Base-by-base conservation (phyloP, 1,284 basidiomycete species). In the Sporisorium scitamineum region DNA sequence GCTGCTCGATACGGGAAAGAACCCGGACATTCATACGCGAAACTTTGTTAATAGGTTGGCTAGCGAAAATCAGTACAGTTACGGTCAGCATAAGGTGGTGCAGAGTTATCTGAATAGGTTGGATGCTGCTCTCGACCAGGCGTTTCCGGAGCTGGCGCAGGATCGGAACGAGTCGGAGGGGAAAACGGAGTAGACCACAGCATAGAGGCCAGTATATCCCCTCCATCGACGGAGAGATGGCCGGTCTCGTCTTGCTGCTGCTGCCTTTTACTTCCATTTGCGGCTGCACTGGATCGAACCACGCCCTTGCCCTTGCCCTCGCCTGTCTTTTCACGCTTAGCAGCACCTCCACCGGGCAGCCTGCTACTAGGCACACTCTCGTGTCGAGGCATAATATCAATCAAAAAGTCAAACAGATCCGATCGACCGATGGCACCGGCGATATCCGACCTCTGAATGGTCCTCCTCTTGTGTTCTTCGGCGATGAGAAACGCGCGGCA, bases 361-460 rank as follows among this genome's bases (percentile, higher is more conserved):
- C 70, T 58, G 47, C 75, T 77, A 13, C 63, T 63, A 5, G 70
- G 76, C 13, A 81, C 70, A 53, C 77, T 80, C 55, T 82, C 80
- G 45, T 80, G 72, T 50, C 79, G 45, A 11, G 84, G 81, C 11
- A 85, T 80, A 39, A 85, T 77, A 54, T 85, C 84, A 51, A 85
- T 84, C 51, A 85, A 63, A 45, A 85, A 85, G 53, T 85, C 84
- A 44, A 85, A 85, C 54, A 84, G 64, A 52, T 85, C 84, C 29
- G 80, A 82, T 24, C 80, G 55, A 14, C 80, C 78, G 29, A 85
- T 79, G 9, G 84, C 84, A 24, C 75, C 80, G 0, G 79, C 78
- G 32, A 85, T 80, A 50, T 85, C 84, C 5, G 78, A 80, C 20
- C 80, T 76, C 71, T 81, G 80, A 41, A 85, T 80, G 3, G 84